phyloP scores from a whole-genome alignment of 768 basidiomycete genomes.

The Boletus edulis region DNA sequence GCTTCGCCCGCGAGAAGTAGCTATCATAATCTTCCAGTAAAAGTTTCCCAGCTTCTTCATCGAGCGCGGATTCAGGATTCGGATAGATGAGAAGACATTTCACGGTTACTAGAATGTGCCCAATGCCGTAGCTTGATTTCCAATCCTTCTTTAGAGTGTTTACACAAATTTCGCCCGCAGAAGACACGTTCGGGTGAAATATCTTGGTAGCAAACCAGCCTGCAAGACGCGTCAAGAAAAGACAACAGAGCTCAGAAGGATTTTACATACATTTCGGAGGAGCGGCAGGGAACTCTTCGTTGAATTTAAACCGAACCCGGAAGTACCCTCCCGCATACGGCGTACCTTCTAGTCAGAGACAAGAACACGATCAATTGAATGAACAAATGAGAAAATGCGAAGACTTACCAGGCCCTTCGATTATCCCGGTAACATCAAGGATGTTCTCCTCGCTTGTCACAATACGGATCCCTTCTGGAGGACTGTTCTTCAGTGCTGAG shows the following conservation, averaged over 20 bases:
- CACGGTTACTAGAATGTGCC: slow-evolving; percentile 87
- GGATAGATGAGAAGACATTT: slow-evolving; percentile 96
- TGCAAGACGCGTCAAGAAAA: slow-evolving; percentile 30
- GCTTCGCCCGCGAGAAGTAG: slow-evolving; percentile 81
- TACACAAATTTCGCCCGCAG: slow-evolving; percentile 89
- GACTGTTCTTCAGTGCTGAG: slow-evolving; percentile 71
- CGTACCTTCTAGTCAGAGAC: slow-evolving; percentile 48
- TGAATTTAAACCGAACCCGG: slow-evolving; percentile 80
- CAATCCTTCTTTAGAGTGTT: slow-evolving; percentile 98
- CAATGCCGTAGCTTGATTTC: slow-evolving; percentile 89
- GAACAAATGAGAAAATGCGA: neutral
- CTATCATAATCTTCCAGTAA: slow-evolving; percentile 86
- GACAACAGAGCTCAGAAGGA: neutral
- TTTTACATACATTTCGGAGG: slow-evolving; percentile 82
- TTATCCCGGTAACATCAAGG: slow-evolving; percentile 81
- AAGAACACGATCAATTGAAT: slow-evolving; percentile 5
- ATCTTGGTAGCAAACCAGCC: slow-evolving; percentile 94
- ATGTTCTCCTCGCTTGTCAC: slow-evolving; percentile 86
- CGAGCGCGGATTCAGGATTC: slow-evolving; percentile 93
- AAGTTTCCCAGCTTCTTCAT: slow-evolving; percentile 94
- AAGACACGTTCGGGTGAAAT: slow-evolving; percentile 95
- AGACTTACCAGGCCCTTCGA: slow-evolving; percentile 83
- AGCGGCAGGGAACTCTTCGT: slow-evolving; percentile 88
- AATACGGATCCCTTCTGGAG: slow-evolving; percentile 91
- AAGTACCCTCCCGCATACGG: slow-evolving; percentile 76